Conservation (phyloP, 805 yeast genomes). For the Lachancea dasiensis region DNA sequence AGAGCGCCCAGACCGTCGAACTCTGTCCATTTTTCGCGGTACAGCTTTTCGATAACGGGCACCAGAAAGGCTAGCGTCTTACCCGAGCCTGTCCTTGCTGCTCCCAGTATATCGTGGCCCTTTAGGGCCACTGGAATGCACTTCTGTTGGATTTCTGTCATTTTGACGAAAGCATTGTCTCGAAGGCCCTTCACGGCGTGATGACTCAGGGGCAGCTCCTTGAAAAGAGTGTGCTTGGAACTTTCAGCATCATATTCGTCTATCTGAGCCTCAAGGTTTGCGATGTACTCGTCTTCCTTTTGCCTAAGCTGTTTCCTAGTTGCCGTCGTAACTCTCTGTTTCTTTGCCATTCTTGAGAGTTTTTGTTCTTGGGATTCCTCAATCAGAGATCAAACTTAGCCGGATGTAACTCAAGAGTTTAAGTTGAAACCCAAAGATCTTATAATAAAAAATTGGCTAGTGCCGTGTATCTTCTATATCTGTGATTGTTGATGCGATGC, state of each 20-base stretch:
- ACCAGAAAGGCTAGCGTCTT: slow-evolving; percentile 82
- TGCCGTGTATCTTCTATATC: too few species aligned
- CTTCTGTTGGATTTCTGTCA: slow-evolving; percentile 83
- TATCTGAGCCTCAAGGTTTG: slow-evolving; percentile 44
- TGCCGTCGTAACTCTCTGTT: slow-evolving; percentile 28
- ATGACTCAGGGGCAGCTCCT: slow-evolving; percentile 69
- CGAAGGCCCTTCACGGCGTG: slow-evolving; percentile 65
- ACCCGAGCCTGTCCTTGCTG: slow-evolving; percentile 83
- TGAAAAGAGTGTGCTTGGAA: slow-evolving; percentile 45
- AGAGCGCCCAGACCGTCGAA: slow-evolving; percentile 85
- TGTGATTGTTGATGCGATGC: slow-evolving; percentile 4
- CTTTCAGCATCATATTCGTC: slow-evolving; percentile 46
- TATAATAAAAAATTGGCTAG: neutral
- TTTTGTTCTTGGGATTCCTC: too few species aligned
- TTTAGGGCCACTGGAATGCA: slow-evolving; percentile 72
- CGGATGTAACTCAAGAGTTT: neutral
- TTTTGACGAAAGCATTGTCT: slow-evolving; percentile 66
- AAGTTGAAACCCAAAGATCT: neutral
- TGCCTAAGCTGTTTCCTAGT: slow-evolving; percentile 36
- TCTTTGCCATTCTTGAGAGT: slow-evolving; percentile 33
- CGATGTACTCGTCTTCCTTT: slow-evolving; percentile 34
- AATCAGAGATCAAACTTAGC: too few species aligned
- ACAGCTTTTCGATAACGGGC: slow-evolving; percentile 69
- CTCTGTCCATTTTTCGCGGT: slow-evolving; percentile 69
- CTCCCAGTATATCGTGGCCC: slow-evolving; percentile 76